A percentile compares a stretch with the other conserved stretches of the same genome.
phyloP scores from a whole-genome alignment of 129 eudicot species.

The Erigeron canadensis region DNA sequence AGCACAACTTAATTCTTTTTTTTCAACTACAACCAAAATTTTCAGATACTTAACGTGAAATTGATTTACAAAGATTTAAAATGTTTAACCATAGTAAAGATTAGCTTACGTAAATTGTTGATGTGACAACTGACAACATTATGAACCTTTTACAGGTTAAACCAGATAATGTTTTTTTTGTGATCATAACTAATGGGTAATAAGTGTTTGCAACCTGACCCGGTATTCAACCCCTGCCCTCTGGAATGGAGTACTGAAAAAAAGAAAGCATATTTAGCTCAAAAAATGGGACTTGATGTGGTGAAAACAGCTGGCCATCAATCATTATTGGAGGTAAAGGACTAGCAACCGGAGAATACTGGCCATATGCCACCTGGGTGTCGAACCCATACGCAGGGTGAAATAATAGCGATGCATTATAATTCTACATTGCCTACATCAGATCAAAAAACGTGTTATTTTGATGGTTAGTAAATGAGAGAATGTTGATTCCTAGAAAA shows the following conservation, averaged over 20 bases:
- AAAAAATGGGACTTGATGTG: constrained; percentile 61
- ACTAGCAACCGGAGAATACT: constrained; percentile 81
- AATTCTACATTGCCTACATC: constrained; percentile 69
- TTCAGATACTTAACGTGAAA: no score
- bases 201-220: background rate
- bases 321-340: constrained; percentile 82
- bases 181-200: background rate
- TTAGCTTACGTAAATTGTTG: no score
- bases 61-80: no score
- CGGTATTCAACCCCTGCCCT: background rate
- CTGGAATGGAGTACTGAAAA: background rate
- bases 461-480: no score
- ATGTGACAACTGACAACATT: no score
- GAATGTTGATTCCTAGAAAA: no score
- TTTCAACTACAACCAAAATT: no score
- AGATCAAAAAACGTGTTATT: background rate
- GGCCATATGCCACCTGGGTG: constrained; percentile 77
- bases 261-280: background rate
- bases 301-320: constrained; percentile 83
- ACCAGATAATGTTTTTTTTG: background rate
- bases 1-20: no score
- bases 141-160: no score
- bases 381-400: constrained; percentile 86
- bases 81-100: no score
- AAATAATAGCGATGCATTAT: constrained; percentile 56